phyloP scores from a whole-genome alignment of 371 early-diverging fungal species.

The Mortierella sp. region DNA sequence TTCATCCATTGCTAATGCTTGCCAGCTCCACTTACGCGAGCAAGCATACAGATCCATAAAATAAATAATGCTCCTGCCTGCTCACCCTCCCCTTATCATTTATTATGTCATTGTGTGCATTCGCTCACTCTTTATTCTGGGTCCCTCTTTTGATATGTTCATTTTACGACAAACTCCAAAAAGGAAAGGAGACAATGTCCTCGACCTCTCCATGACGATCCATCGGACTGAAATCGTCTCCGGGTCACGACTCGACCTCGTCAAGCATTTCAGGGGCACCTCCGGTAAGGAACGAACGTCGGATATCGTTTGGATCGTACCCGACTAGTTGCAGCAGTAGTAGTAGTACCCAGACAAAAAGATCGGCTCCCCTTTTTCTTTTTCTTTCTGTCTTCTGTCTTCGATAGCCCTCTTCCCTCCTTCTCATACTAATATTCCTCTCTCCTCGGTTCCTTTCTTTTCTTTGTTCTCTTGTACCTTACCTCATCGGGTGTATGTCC shows the following conservation, averaged over 20 bases:
- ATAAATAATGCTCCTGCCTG: too few relatives aligned
- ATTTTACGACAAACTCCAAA: not conserved
- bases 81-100: too few relatives aligned
- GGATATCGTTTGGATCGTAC: not conserved
- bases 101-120: too few relatives aligned
- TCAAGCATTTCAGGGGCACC: constrained; percentile 23
- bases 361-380: not conserved
- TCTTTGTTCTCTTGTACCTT: not conserved
- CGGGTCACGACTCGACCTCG: constrained; percentile 65
- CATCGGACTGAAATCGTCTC: constrained; percentile 67
- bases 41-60: too few relatives aligned
- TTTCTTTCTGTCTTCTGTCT: too few relatives aligned
- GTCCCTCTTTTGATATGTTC: not conserved
- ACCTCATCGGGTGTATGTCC: not conserved
- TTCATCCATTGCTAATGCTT: not conserved
- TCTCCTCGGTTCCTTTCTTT: not conserved
- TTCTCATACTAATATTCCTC: not conserved
- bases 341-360: too few relatives aligned
- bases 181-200: constrained; percentile 30
- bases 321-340: too few relatives aligned
- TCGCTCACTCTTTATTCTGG: not conserved
- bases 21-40: too few relatives aligned
- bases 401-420: too few relatives aligned
- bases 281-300: not conserved
- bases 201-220: constrained; percentile 67